Base-by-base conservation (phyloP, 441 rosid genomes). In the Erysimum cheiri region DNA sequence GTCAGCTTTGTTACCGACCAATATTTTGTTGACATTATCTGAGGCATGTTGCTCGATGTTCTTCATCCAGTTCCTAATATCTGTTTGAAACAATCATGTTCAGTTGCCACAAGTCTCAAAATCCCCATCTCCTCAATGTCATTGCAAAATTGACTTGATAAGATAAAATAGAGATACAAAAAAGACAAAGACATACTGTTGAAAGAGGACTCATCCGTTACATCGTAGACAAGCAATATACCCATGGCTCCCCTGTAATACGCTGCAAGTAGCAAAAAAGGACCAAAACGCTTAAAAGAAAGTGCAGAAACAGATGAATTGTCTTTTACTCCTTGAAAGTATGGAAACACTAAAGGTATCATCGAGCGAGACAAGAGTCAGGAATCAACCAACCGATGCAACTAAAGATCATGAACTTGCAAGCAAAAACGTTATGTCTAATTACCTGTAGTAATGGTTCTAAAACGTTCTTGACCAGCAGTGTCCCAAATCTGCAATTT, bases 221-320 rank as follows among this genome's bases (percentile, higher is more conserved):
- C 84, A 67, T 83, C 86, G 12, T 83, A 83, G 19, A 83, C 86
- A 64, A 83, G 86, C 75, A 88, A 67, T 67, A 88, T 88, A 49
- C 93, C 93, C 93, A 88, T 88, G 19, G 93, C 93, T 76, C 92
- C 93, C 59, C 90, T 87, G 67, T 85, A 85, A 72, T 88, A 88
- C 29, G 93, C 93, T 88, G 80, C 69, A 74, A 43, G 4, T 54
- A 9, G 28, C 28, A 26, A 26, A 57, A 59, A 71, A 7, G 1
- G 26, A 22, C 3, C 69, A 37, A 24, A 55, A 7, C 3, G 13
- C 41, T 50, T 61, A 22, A 71, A 53, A 12, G 33, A 40, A 26
- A 47, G 1, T 17, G 41, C 3, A 8, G 7, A 36, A 64, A 32
- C 36, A 73, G 2, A 47, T 49, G 44, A 40, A 28, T 9, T 31